Evolutionary conservation across 352 stramenopile genomes (phyloP).

Genomic region (Globisporangium parvum): DNA sequence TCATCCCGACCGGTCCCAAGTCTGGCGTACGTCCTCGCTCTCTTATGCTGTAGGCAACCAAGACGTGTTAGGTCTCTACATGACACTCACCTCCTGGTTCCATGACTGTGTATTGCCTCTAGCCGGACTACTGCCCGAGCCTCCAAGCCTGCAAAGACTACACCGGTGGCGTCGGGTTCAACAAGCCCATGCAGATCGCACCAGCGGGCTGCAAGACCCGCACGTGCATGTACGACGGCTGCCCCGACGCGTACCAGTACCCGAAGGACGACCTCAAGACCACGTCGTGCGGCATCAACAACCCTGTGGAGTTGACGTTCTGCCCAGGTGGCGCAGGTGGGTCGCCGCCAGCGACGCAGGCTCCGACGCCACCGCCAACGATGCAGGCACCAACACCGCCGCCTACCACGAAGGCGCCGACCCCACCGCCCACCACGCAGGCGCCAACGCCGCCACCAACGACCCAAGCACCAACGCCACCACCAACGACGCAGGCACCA

Average conservation of each 20-base stretch:
- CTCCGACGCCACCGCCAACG: slow-evolving; percentile 20
- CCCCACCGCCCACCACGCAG: slow-evolving; percentile 10
- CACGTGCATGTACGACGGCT: slow-evolving; percentile 41
- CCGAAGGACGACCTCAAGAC: slow-evolving; percentile 54
- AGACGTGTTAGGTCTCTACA: too few species aligned
- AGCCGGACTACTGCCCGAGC: slow-evolving; percentile 41
- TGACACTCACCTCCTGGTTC: background rate
- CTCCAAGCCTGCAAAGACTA: slow-evolving; percentile 44
- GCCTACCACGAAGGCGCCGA: slow-evolving; percentile 1
- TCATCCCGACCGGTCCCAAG: slow-evolving; percentile 26
- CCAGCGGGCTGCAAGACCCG: slow-evolving; percentile 10
- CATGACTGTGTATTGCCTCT: background rate
- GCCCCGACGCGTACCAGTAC: slow-evolving; percentile 57
- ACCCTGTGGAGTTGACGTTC: slow-evolving; percentile 37
- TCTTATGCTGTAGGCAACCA: background rate
- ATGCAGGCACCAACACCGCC: slow-evolving; percentile 4
- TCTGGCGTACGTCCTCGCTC: slow-evolving; percentile 22
- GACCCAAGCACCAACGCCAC: slow-evolving; percentile 3
- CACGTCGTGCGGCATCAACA: slow-evolving; percentile 25
- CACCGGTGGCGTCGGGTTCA: slow-evolving; percentile 56
- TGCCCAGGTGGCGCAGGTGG: slow-evolving; percentile 32
- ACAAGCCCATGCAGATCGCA: slow-evolving; percentile 55
- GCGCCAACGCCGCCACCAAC: slow-evolving; percentile 6
- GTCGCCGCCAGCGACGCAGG: slow-evolving; percentile 12
- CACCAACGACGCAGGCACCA: slow-evolving; percentile 6